phyloP scores from a whole-genome alignment of 257 asterid species.

The Solanum pinnatisectum region DNA sequence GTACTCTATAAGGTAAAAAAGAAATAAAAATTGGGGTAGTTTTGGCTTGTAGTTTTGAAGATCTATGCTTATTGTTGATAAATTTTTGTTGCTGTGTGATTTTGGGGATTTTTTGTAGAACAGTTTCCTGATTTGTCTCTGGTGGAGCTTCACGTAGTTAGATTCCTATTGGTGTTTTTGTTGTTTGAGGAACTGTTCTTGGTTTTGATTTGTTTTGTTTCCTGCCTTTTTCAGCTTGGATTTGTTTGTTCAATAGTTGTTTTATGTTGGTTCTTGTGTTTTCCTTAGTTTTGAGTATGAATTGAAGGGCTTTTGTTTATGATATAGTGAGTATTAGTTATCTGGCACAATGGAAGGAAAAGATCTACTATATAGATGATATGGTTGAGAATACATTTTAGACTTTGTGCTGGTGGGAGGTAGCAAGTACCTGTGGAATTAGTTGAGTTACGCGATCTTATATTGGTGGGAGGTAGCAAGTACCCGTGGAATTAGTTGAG shows the following conservation, averaged over 20 bases:
- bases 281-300: background rate
- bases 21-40: background rate
- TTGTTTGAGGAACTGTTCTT: background rate
- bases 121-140: background rate
- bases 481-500: background rate
- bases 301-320: background rate
- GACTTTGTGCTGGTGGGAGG: background rate
- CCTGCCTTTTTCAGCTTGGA: background rate
- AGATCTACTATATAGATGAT: background rate
- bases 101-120: background rate
- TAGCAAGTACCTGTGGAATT: background rate
- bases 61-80: constrained; percentile 8
- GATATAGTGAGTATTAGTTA: background rate
- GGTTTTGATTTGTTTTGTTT: background rate
- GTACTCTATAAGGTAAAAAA: constrained; percentile 53
- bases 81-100: background rate
- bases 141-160: background rate
- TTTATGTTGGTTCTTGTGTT: background rate
- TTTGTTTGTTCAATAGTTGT: background rate
- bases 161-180: background rate
- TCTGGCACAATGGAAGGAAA: background rate
- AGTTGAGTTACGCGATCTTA: background rate
- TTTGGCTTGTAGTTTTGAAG: constrained; percentile 5
- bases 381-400: background rate
- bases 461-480: background rate